phyloP scores from a whole-genome alignment of 2,329 filamentous ascomycete genomes.

The Fusarium sp. region DNA sequence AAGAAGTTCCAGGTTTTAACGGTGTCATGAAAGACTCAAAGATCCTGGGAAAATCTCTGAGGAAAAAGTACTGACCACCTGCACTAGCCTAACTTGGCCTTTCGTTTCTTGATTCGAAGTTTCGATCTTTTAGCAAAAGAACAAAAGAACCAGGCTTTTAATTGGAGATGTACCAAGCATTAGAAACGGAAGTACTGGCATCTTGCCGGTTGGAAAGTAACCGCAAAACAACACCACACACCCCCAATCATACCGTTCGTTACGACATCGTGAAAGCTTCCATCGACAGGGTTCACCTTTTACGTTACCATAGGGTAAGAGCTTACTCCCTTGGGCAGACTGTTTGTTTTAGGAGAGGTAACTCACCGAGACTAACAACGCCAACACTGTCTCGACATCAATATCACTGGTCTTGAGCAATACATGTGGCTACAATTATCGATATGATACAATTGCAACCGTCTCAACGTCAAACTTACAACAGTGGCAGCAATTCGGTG shows the following conservation, averaged over 20 bases:
- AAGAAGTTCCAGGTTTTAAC: constrained; percentile 24
- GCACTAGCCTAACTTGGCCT: constrained; percentile 19
- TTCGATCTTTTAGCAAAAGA: constrained; percentile 12
- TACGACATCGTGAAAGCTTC: constrained; percentile 26
- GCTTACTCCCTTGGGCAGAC: background rate
- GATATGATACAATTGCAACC: background rate
- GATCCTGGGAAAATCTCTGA: constrained; percentile 41
- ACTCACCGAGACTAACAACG: background rate
- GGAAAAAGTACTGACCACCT: constrained; percentile 12
- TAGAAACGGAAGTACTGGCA: constrained; percentile 6
- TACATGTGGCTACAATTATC: constrained; percentile 3
- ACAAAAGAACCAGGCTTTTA: constrained; percentile 26
- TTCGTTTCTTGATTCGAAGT: constrained; percentile 22
- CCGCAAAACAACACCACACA: background rate
- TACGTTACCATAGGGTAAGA: constrained; percentile 17
- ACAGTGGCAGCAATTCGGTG: background rate
- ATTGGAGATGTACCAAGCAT: constrained; percentile 16
- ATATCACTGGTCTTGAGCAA: constrained; percentile 7
- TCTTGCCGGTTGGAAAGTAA: background rate
- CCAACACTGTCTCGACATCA: background rate
- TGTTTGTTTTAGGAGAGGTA: background rate
- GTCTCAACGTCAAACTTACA: background rate
- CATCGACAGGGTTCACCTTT: constrained; percentile 17
- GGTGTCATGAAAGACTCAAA: constrained; percentile 14
- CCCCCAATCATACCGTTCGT: constrained; percentile 6